phyloP scores from a whole-genome alignment of 352 stramenopile species.

The Sclerospora graminicola region DNA sequence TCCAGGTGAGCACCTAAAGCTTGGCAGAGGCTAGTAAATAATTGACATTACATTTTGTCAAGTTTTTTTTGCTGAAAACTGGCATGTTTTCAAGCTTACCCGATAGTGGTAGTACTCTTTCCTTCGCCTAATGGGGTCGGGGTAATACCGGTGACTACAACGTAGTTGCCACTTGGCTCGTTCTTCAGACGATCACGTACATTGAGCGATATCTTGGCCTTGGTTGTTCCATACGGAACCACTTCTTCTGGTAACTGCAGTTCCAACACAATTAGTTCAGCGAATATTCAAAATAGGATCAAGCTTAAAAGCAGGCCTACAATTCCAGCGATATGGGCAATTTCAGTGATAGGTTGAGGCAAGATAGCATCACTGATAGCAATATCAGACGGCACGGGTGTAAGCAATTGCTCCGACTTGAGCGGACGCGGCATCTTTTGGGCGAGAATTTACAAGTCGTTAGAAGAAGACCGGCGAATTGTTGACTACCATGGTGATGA shows the following conservation, averaged over 20 bases:
- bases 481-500: background rate
- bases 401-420: conserved; percentile 46
- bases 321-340: conserved; percentile 53
- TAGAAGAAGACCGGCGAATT: too few relatives aligned
- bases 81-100: conserved; percentile 54
- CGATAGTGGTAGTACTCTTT: conserved; percentile 98
- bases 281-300: too few relatives aligned
- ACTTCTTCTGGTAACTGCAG: conserved; percentile 68
- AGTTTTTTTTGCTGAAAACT: too few relatives aligned
- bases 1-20: conserved; percentile 87
- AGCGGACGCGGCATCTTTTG: conserved; percentile 46
- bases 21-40: conserved; percentile 83
- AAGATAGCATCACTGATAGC: conserved; percentile 68
- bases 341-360: conserved; percentile 54
- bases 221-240: conserved; percentile 81
- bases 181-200: conserved; percentile 86
- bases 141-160: conserved; percentile 96
- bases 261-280: conserved; percentile 3
- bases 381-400: conserved; percentile 71
- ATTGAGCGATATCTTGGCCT: conserved; percentile 89
- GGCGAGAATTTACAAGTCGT: too few relatives aligned
- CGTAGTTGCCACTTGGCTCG: conserved; percentile 91
- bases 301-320: conserved; percentile 20
- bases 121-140: conserved; percentile 96
- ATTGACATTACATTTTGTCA: background rate